phyloP scores from a whole-genome alignment of 2,329 filamentous ascomycete genomes.

The Talaromyces funiculosus region DNA sequence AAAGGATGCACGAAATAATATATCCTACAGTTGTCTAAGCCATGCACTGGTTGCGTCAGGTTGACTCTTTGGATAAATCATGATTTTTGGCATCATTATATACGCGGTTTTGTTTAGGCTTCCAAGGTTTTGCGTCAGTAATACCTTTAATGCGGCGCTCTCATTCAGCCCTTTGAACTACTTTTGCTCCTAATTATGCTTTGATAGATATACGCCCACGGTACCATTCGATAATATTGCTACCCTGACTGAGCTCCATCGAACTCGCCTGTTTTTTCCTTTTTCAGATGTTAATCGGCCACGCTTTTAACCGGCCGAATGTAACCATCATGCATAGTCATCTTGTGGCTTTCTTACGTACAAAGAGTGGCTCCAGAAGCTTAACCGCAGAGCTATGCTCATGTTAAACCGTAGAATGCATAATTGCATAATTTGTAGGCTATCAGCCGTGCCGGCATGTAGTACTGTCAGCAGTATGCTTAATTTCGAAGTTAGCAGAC shows the following conservation, averaged over 20 bases:
- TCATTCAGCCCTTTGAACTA: background rate
- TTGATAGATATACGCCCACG: background rate
- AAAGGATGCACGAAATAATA: background rate
- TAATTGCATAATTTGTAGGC: too few relatives aligned
- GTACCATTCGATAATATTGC: background rate
- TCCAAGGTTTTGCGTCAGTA: background rate
- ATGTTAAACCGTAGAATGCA: too few relatives aligned
- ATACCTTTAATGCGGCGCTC: background rate
- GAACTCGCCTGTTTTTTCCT: background rate
- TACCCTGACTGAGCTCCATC: background rate
- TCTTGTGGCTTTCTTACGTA: too few relatives aligned
- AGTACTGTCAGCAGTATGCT: too few relatives aligned
- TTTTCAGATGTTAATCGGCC: too few relatives aligned
- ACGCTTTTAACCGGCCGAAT: too few relatives aligned
- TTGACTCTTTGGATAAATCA: background rate
- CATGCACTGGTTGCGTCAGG: background rate
- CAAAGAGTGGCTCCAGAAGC: too few relatives aligned
- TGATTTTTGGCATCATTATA: background rate
- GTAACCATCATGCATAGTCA: too few relatives aligned
- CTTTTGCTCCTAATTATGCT: background rate
- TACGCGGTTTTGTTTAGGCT: background rate
- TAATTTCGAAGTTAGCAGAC: too few relatives aligned
- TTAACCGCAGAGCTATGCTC: too few relatives aligned
- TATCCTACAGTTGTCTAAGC: background rate
- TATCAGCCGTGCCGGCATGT: too few relatives aligned